A percentile compares a stretch with the other conserved stretches of the same genome.
These are phyloP conservation scores for Nothophoma quercina DNA, from an alignment of 2,329 filamentous ascomycete species.

Conservation along the genomic window DNA sequence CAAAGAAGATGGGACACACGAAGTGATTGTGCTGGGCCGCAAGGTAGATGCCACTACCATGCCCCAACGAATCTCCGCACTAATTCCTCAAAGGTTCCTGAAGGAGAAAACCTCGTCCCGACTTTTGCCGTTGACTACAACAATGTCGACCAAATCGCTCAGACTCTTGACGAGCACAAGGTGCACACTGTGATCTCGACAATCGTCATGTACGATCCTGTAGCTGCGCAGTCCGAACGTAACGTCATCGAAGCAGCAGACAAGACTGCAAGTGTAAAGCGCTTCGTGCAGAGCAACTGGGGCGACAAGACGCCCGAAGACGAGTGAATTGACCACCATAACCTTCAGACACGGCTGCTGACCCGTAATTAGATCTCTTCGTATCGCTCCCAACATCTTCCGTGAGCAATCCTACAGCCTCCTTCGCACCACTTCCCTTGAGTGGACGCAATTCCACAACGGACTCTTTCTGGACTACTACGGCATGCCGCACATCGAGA, in stretches of 20 bases:
- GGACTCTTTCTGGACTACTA: slow-evolving; percentile 45
- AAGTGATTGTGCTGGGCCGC: slow-evolving; percentile 54
- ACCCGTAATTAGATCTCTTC: slow-evolving; percentile 4
- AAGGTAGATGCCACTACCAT: slow-evolving; percentile 40
- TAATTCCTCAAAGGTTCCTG: slow-evolving; percentile 2
- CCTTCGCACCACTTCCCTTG: slow-evolving; percentile 30
- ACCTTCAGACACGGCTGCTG: background rate
- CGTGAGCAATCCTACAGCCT: slow-evolving; percentile 17
- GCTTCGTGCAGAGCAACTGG: slow-evolving; percentile 28
- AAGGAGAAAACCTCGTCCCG: slow-evolving; percentile 10
- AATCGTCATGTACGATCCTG: slow-evolving; percentile 44
- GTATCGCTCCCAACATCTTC: slow-evolving; percentile 13
- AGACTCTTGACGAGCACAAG: slow-evolving; percentile 47
- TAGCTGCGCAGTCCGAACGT: slow-evolving; percentile 24
- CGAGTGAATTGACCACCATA: slow-evolving; percentile 9
- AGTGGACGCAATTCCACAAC: slow-evolving; percentile 36
- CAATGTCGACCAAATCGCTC: slow-evolving; percentile 36
- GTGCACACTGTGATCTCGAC: slow-evolving; percentile 57
- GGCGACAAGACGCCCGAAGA: slow-evolving; percentile 20
- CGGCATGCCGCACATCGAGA: slow-evolving; percentile 32
- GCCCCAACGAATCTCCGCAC: background rate
- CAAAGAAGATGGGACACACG: slow-evolving; percentile 42
- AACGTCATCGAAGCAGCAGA: slow-evolving; percentile 22
- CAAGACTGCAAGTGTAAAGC: slow-evolving; percentile 18
- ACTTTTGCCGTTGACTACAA: slow-evolving; percentile 45